Base-by-base conservation (phyloP, 2,329 filamentous ascomycete genomes). In the Allantophomopsis lycopodina region DNA sequence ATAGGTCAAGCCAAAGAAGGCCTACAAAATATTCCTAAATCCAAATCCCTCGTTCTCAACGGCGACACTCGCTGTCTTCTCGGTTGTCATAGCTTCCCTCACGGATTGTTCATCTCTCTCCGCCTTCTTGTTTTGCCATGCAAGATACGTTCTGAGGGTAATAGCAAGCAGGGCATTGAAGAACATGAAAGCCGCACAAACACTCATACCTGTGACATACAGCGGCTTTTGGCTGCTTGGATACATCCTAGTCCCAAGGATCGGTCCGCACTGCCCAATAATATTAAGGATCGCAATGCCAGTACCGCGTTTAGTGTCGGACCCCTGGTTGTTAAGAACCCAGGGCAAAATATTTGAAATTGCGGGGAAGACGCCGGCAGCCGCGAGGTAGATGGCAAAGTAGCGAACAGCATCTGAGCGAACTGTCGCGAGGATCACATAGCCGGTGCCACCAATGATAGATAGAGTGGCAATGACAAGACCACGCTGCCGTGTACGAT, bases 291-390 rank as follows among this genome's bases (percentile, higher is more conserved):
- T 66, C 7, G 78, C 73, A 38, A 84, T 78, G 4, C 69, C 69
- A 2, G 71, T 70, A 4, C 79, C 80, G 2, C 79, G 69, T 36
- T 79, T 75, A 2, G 76, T 79, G 50, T 81, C 77, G 31, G 65
- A 73, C 12, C 78, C 78, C 55, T 83, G 77, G 53, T 83, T 83
- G 53, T 83, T 76, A 2, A 79, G 56, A 2, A 81, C 78, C 55
- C 80, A 82, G 0, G 80, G 79, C 30, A 86, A 69, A 7, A 81
- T 78, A 45, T 83, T 82, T 3, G 75, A 73, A 28, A 85, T 76
- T 49, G 70, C 72, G 0, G 79, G 74, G 35, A 85, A 79, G 17
- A 85, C 70, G 10, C 76, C 76, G 2, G 64, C 66, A 0, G 75
- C 70, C 5, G 74, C 73, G 50, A 72, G 48, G 42, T 64, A 71